These are phyloP conservation scores for Penstemon barbatus DNA, from an alignment of 257 asterid genomes.

Conservation along the genomic window DNA sequence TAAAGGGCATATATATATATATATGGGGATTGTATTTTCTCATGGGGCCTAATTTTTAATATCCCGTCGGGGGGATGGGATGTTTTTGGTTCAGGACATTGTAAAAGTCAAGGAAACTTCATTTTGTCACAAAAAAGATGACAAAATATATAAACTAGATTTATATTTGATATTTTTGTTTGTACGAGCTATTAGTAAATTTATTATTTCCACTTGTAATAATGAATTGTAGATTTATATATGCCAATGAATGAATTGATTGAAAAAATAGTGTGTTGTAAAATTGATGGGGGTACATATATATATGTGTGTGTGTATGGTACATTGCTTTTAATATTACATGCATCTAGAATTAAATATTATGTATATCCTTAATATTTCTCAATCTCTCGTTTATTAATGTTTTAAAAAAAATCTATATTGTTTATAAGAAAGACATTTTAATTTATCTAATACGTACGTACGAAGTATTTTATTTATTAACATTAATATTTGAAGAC, in stretches of 20 bases:
- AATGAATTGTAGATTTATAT: background rate
- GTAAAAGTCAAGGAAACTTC: conserved; percentile 56
- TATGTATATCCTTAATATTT: too few relatives aligned
- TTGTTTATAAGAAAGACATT: too few relatives aligned
- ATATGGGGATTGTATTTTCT: conserved; percentile 51
- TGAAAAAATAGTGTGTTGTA: background rate
- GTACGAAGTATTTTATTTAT: too few relatives aligned
- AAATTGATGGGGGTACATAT: too few relatives aligned
- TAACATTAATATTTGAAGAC: background rate
- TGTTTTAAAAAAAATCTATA: too few relatives aligned
- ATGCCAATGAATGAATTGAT: background rate
- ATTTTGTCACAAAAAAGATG: conserved; percentile 28
- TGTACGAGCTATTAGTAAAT: too few relatives aligned
- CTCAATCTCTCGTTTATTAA: too few relatives aligned
- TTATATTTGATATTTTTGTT: background rate
- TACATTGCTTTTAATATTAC: too few relatives aligned
- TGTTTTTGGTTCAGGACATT: conserved; percentile 33
- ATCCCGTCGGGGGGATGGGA: conserved; percentile 25
- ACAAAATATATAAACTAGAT: conserved; percentile 11
- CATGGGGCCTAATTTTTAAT: conserved; percentile 47
- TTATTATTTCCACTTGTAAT: background rate
- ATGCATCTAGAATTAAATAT: too few relatives aligned
- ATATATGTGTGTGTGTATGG: too few relatives aligned
- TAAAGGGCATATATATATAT: conserved; percentile 33
- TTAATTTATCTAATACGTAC: too few relatives aligned